These are phyloP conservation scores for Aulographum hederae DNA, from an alignment of 2,329 filamentous ascomycete genomes.

Conservation along the genomic window DNA sequence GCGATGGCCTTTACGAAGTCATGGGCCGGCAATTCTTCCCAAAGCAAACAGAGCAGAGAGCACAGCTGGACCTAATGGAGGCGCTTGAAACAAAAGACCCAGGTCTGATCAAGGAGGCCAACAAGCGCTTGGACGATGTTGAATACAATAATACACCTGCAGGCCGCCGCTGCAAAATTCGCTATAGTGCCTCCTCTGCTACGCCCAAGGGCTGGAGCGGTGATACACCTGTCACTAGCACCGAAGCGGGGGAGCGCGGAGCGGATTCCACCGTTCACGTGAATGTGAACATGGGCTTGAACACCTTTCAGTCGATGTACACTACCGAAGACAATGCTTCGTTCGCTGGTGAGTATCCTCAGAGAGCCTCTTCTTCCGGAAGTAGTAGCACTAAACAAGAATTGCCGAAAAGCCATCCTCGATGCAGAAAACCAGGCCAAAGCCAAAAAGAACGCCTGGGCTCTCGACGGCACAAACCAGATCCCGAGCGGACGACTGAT, in stretches of 20 bases:
- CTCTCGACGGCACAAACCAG: constrained; percentile 78
- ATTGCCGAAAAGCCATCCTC: no score
- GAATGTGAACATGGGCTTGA: constrained; percentile 63
- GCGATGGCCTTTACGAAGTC: constrained; percentile 75
- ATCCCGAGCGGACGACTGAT: constrained; percentile 46
- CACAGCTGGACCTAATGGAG: constrained; percentile 81
- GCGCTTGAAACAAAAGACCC: constrained; percentile 73
- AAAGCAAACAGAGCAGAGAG: constrained; percentile 67
- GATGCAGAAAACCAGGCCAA: no score
- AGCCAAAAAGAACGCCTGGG: no score
- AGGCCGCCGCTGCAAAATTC: no score
- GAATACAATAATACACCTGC: no score
- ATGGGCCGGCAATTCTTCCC: constrained; percentile 96
- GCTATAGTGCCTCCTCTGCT: constrained; percentile 33
- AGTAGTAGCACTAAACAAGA: no score
- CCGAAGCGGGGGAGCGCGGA: constrained; percentile 13
- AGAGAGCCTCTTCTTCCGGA: no score
- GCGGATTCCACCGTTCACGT: constrained; percentile 30
- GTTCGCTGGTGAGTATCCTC: no score
- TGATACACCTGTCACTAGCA: constrained; percentile 47
- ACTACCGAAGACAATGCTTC: constrained; percentile 97
- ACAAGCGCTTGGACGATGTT: constrained; percentile 31
- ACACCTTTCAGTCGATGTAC: constrained; percentile 78
- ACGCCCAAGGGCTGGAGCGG: constrained; percentile 52
- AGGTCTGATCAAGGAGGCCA: constrained; percentile 72